phyloP scores from a whole-genome alignment of 176 grass and related monocot species.

The Juncus inflexus region DNA sequence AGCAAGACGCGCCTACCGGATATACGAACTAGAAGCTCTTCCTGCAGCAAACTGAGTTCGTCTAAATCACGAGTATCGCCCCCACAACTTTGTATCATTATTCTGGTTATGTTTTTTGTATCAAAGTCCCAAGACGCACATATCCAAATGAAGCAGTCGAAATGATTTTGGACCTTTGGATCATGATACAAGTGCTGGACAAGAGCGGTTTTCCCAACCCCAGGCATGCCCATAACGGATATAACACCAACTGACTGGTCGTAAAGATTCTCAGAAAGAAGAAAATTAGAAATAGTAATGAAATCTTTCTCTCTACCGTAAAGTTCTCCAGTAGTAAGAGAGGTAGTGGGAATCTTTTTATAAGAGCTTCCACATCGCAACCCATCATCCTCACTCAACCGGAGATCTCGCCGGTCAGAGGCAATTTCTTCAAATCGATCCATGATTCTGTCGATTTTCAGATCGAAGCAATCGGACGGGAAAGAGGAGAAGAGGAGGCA shows the following conservation, averaged over 20 bases:
- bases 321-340: conserved; percentile 3
- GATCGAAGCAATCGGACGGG: not conserved
- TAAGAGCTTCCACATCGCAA: not conserved
- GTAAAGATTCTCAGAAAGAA: not conserved
- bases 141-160: conserved; percentile 22
- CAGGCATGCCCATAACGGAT: conserved; percentile 28
- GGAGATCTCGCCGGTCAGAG: conserved; percentile 24
- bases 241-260: not conserved
- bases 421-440: conserved; percentile 26
- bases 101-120: conserved; percentile 9
- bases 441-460: conserved; percentile 33
- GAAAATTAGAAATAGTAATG: conserved; percentile 11
- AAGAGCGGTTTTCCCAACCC: conserved; percentile 31
- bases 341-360: conserved; percentile 18
- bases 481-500: conserved; percentile 16
- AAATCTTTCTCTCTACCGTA: conserved; percentile 21
- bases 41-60: conserved; percentile 16
- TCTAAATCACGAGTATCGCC: not conserved
- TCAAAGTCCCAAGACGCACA: conserved; percentile 18
- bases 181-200: conserved; percentile 30
- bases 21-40: conserved; percentile 11
- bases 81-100: conserved; percentile 5
- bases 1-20: conserved; percentile 18
- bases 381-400: conserved; percentile 26
- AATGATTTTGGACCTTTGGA: conserved; percentile 1